Evolutionary conservation across 805 yeast genomes (phyloP).

Genomic region (Kregervanrija delftensis): DNA sequence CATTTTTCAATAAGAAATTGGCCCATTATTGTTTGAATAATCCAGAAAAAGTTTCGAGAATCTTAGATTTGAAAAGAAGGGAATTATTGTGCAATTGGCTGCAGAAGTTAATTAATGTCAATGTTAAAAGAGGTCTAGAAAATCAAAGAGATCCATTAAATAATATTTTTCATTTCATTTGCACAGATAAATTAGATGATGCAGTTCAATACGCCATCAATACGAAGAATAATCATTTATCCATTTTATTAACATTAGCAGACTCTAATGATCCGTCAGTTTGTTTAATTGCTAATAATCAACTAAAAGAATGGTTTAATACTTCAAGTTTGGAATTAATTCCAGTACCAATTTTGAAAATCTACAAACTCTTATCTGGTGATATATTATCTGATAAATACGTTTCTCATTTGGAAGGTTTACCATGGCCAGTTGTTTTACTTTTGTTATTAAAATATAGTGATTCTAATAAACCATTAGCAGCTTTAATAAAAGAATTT

Average conservation of each 20-base stretch:
- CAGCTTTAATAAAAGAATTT: slow-evolving; percentile 26
- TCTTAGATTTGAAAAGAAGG: slow-evolving; percentile 31
- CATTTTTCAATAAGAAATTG: slow-evolving; percentile 10
- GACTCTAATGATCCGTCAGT: slow-evolving; percentile 66
- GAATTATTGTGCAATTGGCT: slow-evolving; percentile 53
- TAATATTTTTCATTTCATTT: slow-evolving; percentile 40
- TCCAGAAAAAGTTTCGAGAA: slow-evolving; percentile 5
- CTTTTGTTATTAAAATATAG: slow-evolving; percentile 61
- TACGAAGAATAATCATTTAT: slow-evolving; percentile 61
- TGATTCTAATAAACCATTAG: slow-evolving; percentile 31
- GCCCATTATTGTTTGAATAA: slow-evolving; percentile 3
- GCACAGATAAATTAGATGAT: slow-evolving; percentile 48
- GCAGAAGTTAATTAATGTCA: slow-evolving; percentile 32
- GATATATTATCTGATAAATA: slow-evolving; percentile 26
- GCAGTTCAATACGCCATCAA: slow-evolving; percentile 60
- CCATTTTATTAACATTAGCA: slow-evolving; percentile 59
- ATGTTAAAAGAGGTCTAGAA: slow-evolving; percentile 26
- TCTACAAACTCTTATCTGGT: slow-evolving; percentile 62
- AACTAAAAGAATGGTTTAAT: slow-evolving; percentile 60
- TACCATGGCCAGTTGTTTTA: slow-evolving; percentile 63
- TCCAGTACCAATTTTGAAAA: slow-evolving; percentile 48
- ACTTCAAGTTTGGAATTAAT: slow-evolving; percentile 35
- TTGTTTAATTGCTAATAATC: slow-evolving; percentile 47
- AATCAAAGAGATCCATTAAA: slow-evolving; percentile 37
- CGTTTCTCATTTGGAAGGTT: slow-evolving; percentile 33